phyloP scores from a whole-genome alignment of 805 yeast species.

The Saccharomycopsis microspora region DNA sequence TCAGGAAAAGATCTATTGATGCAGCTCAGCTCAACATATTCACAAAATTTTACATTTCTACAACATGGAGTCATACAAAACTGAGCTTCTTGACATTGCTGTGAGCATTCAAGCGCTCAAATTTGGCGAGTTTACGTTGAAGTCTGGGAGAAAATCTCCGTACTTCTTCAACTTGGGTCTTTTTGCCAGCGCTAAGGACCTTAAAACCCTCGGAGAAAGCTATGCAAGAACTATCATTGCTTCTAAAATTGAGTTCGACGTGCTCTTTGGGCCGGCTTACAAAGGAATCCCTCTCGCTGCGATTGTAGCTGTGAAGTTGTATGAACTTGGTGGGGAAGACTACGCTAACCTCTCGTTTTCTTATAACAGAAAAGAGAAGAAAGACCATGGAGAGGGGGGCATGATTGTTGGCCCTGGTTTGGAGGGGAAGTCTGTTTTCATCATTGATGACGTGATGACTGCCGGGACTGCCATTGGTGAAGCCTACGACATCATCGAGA shows the following conservation, averaged over 20 bases:
- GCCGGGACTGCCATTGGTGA: slow-evolving; percentile 98
- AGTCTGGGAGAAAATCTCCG: slow-evolving; percentile 91
- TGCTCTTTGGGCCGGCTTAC: slow-evolving; percentile 94
- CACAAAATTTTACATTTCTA: too few species aligned
- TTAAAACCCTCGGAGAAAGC: slow-evolving; percentile 74
- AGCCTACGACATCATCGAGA: slow-evolving; percentile 69
- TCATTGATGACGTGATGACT: slow-evolving; percentile 95
- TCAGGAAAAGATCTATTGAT: too few species aligned
- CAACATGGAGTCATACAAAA: slow-evolving; percentile 37
- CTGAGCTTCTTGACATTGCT: slow-evolving; percentile 70
- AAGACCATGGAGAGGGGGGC: slow-evolving; percentile 98
- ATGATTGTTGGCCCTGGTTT: slow-evolving; percentile 78
- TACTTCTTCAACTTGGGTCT: slow-evolving; percentile 92
- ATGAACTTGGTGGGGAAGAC: slow-evolving; percentile 61
- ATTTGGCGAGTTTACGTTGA: slow-evolving; percentile 83
- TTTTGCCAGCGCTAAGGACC: slow-evolving; percentile 68
- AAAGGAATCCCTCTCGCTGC: slow-evolving; percentile 96
- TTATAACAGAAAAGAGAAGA: slow-evolving; percentile 94
- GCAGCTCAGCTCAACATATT: too few species aligned
- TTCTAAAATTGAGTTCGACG: slow-evolving; percentile 75
- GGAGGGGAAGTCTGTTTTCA: slow-evolving; percentile 60
- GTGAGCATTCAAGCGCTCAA: slow-evolving; percentile 71
- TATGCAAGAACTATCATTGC: slow-evolving; percentile 83
- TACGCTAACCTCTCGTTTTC: slow-evolving; percentile 71
- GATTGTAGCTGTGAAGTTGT: slow-evolving; percentile 81